Evolutionary conservation across 371 early-diverging fungal genomes (phyloP).

Genomic region (Mucor lusitanicus): DNA sequence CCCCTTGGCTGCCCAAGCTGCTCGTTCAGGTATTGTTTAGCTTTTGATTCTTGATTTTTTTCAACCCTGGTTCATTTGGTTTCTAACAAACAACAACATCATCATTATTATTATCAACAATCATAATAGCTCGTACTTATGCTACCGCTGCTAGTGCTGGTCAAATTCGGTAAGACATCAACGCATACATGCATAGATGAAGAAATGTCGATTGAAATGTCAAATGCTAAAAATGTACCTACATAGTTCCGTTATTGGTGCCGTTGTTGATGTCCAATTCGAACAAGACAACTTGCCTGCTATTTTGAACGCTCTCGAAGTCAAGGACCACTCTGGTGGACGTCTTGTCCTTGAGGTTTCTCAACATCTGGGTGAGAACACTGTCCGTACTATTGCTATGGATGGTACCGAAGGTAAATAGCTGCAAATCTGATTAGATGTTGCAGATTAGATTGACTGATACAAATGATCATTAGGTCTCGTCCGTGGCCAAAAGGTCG

Average conservation of each 20-base stretch:
- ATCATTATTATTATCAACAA: too few species aligned
- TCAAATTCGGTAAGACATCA: slow-evolving; percentile 34
- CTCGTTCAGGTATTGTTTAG: slow-evolving; percentile 20
- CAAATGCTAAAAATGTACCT: neutral
- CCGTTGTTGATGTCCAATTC: slow-evolving; percentile 96
- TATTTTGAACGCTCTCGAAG: slow-evolving; percentile 95
- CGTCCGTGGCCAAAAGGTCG: too few species aligned
- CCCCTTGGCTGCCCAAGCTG: slow-evolving; percentile 25
- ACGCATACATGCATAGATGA: neutral
- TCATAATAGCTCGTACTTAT: slow-evolving; percentile 30
- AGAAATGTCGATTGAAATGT: neutral
- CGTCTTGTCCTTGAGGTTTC: slow-evolving; percentile 94
- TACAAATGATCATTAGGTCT: slow-evolving; percentile 70
- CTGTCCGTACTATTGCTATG: slow-evolving; percentile 98
- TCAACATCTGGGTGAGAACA: slow-evolving; percentile 96
- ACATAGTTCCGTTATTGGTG: slow-evolving; percentile 80
- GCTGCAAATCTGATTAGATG: neutral
- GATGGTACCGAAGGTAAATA: slow-evolving; percentile 67
- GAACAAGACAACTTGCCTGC: slow-evolving; percentile 89
- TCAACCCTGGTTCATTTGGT: slow-evolving; percentile 9
- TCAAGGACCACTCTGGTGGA: slow-evolving; percentile 68
- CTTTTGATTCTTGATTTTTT: neutral
- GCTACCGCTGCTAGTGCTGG: slow-evolving; percentile 39
- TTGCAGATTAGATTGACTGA: neutral
- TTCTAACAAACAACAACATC: neutral